These are phyloP conservation scores for Aspergillus caelatus DNA, from an alignment of 2,329 filamentous ascomycete genomes.

Conservation along the genomic window DNA sequence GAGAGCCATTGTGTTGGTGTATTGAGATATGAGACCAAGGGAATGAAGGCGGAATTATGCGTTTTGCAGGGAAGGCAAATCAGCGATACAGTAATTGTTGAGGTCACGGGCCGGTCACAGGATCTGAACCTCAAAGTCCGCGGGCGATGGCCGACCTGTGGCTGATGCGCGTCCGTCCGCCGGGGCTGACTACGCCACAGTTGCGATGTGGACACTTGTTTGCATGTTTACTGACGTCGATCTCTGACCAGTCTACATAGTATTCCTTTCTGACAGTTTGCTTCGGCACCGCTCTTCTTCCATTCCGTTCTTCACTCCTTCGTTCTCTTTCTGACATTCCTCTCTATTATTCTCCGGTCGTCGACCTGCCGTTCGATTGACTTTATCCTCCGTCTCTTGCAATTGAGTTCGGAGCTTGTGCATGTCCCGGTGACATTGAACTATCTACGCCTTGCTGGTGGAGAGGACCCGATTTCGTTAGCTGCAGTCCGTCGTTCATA, in stretches of 20 bases:
- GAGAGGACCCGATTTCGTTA: slow-evolving; percentile 12
- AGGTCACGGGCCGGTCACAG: slow-evolving; percentile 1
- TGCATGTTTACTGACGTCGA: slow-evolving; percentile 16
- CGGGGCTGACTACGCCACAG: slow-evolving; percentile 20
- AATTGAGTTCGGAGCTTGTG: slow-evolving; percentile 48
- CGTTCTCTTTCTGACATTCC: slow-evolving; percentile 7
- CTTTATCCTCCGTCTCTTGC: slow-evolving; percentile 8
- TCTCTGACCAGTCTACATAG: slow-evolving; percentile 1
- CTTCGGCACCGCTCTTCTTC: slow-evolving; percentile 7
- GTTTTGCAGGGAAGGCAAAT: not conserved
- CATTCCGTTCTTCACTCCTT: slow-evolving; percentile 18
- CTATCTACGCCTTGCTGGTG: slow-evolving; percentile 3
- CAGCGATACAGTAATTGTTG: not conserved
- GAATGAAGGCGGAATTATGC: not conserved
- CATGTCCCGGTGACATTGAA: slow-evolving; percentile 43
- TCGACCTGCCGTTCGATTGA: not conserved
- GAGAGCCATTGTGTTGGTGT: slow-evolving; percentile 36
- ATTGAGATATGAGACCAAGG: not conserved
- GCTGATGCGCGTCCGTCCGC: slow-evolving; percentile 14
- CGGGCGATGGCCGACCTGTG: slow-evolving; percentile 14
- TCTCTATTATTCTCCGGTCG: slow-evolving; percentile 5
- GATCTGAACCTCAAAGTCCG: not conserved
- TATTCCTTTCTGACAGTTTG: not conserved
- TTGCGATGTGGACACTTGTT: slow-evolving; percentile 29
- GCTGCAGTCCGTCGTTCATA: slow-evolving; percentile 24